phyloP scores from a whole-genome alignment of 768 basidiomycete species.

The Favolaschia claudopus region DNA sequence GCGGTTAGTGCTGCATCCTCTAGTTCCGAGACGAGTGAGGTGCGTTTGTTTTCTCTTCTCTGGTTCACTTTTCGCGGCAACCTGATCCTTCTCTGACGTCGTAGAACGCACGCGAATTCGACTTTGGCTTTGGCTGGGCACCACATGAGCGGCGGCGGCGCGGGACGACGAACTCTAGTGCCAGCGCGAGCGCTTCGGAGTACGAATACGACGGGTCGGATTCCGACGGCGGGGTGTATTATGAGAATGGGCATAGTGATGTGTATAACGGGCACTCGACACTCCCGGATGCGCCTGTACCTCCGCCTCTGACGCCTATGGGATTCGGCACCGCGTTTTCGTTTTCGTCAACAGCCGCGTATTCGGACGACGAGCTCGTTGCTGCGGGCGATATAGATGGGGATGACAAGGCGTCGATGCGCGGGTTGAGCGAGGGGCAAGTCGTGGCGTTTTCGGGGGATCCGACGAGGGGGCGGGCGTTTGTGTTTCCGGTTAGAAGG shows the following conservation, averaged over 20 bases:
- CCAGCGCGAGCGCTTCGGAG: background rate
- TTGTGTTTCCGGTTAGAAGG: constrained; percentile 10
- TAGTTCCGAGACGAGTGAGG: too few species aligned
- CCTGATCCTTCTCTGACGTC: too few species aligned
- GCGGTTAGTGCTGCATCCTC: too few species aligned
- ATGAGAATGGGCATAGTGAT: background rate
- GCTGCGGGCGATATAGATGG: background rate
- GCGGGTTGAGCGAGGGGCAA: too few species aligned
- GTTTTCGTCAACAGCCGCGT: background rate
- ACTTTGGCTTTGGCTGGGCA: constrained; percentile 22
- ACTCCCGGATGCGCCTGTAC: too few species aligned
- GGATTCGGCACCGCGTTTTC: too few species aligned
- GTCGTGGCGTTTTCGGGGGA: too few species aligned
- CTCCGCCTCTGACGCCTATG: background rate
- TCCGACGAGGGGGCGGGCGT: background rate
- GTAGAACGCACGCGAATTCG: background rate
- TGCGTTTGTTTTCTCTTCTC: too few species aligned
- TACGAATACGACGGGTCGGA: background rate
- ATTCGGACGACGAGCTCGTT: constrained; percentile 26
- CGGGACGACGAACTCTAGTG: background rate
- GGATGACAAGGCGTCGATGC: too few species aligned
- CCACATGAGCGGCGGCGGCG: constrained; percentile 6
- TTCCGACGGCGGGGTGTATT: background rate
- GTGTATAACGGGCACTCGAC: too few species aligned
- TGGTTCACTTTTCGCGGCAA: too few species aligned